Conservation (phyloP, 768 basidiomycete genomes). For the Xanthoconium stramineum region DNA sequence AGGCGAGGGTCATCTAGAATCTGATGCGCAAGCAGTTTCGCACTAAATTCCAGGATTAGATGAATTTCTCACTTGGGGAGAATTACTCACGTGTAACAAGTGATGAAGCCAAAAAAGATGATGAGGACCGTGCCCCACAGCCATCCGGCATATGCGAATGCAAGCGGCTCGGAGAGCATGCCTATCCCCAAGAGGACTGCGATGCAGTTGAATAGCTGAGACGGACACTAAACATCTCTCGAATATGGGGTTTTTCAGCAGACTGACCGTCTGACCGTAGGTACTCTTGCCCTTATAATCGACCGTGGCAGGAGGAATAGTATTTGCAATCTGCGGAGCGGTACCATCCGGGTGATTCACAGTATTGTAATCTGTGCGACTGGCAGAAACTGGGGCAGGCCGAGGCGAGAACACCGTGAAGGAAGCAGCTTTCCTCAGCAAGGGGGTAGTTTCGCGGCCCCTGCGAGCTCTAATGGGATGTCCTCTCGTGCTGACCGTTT, state of each 20-base stretch:
- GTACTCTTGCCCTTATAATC: conserved; percentile 57
- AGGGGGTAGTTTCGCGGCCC: conserved; percentile 33
- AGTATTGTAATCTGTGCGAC: not conserved
- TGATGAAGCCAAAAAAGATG: conserved; percentile 70
- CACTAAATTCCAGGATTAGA: conserved; percentile 44
- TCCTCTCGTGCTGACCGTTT: conserved; percentile 17
- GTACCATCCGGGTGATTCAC: not conserved
- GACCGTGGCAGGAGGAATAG: not conserved
- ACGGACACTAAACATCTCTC: conserved; percentile 1
- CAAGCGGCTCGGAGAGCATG: conserved; percentile 85
- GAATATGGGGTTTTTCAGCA: not conserved
- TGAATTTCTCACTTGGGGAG: not conserved
- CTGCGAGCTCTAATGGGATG: not conserved
- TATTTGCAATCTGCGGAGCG: conserved; percentile 1
- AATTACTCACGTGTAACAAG: conserved; percentile 81
- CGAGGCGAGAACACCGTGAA: conserved; percentile 24
- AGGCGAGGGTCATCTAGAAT: conserved; percentile 67
- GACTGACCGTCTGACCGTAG: conserved; percentile 66
- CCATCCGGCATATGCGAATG: conserved; percentile 93
- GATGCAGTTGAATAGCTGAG: conserved; percentile 83
- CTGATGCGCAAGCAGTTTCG: conserved; percentile 79
- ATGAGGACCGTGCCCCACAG: conserved; percentile 70
- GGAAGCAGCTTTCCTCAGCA: conserved; percentile 40
- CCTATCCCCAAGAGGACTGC: conserved; percentile 87
- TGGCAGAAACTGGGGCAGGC: not conserved